phyloP scores from a whole-genome alignment of 805 yeast genomes.

The Candida adriatica region DNA sequence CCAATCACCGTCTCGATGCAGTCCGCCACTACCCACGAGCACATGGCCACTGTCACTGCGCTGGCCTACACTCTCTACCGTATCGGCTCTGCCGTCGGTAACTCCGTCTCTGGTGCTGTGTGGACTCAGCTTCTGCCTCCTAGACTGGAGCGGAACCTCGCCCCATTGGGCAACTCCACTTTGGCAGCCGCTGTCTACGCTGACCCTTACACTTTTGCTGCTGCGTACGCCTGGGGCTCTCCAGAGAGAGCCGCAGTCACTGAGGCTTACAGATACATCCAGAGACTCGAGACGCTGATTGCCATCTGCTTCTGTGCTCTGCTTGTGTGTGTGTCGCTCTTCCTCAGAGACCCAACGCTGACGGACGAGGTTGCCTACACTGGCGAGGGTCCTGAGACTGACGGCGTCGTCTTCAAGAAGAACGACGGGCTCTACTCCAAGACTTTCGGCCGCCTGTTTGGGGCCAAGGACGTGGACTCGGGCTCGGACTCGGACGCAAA shows the following conservation, averaged over 20 bases:
- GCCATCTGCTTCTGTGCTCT: conserved; percentile 47
- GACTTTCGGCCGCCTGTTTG: conserved; percentile 5
- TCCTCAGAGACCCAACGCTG: conserved; percentile 47
- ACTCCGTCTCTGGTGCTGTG: conserved; percentile 59
- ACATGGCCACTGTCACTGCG: conserved; percentile 61
- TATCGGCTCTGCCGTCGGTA: conserved; percentile 62
- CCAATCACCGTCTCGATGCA: conserved; percentile 60
- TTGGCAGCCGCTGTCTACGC: conserved; percentile 43
- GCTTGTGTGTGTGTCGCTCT: conserved; percentile 37
- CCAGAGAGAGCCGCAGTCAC: conserved; percentile 54
- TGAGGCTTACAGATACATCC: conserved; percentile 51
- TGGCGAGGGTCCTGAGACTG: conserved; percentile 6
- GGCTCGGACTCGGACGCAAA: no score
- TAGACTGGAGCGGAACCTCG: conserved; percentile 30
- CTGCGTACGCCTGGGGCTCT: conserved; percentile 51
- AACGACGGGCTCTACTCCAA: conserved; percentile 4
- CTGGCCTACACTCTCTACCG: conserved; percentile 49
- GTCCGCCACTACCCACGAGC: conserved; percentile 54
- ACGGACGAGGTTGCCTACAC: conserved; percentile 23
- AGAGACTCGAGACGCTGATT: conserved; percentile 47
- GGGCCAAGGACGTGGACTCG: background rate
- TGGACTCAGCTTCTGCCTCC: conserved; percentile 57
- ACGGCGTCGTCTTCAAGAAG: conserved; percentile 13
- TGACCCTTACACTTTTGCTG: conserved; percentile 45
- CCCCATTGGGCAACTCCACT: conserved; percentile 30